Conservation (phyloP, 2,329 filamentous ascomycete species). For the Tolypocladium endophyticum region DNA sequence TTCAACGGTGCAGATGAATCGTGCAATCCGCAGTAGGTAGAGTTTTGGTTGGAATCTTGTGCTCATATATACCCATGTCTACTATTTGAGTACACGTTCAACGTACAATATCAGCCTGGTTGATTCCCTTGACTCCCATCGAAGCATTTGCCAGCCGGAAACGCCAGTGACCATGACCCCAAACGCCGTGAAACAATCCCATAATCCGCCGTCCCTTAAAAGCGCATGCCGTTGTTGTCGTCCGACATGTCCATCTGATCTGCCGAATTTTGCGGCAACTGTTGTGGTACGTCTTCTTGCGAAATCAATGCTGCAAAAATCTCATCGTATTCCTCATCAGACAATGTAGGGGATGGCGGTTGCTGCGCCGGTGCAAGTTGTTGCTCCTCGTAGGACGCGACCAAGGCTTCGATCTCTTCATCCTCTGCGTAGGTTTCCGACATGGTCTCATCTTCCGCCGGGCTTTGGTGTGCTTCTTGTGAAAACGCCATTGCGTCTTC, state of each 20-base stretch:
- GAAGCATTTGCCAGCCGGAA: not conserved
- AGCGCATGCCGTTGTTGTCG: not conserved
- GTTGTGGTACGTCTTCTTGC: slow-evolving; percentile 14
- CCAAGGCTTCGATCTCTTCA: slow-evolving; percentile 45
- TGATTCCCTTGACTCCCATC: not conserved
- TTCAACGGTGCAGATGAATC: slow-evolving; percentile 50
- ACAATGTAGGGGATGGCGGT: slow-evolving; percentile 25
- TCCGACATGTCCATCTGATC: slow-evolving; percentile 36
- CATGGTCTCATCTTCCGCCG: slow-evolving; percentile 37
- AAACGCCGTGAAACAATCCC: slow-evolving; percentile 5
- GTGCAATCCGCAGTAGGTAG: slow-evolving; percentile 53
- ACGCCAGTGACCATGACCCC: slow-evolving; percentile 4
- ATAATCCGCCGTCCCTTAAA: slow-evolving; percentile 1
- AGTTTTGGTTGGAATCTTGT: slow-evolving; percentile 12
- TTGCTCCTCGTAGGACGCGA: slow-evolving; percentile 34
- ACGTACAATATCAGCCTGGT: not conserved
- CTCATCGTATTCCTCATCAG: slow-evolving; percentile 51
- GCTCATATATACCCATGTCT: slow-evolving; percentile 16
- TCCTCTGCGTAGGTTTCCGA: slow-evolving; percentile 40
- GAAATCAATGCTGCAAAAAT: slow-evolving; percentile 40
- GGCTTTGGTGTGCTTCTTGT: slow-evolving; percentile 11
- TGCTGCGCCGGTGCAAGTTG: slow-evolving; percentile 10
- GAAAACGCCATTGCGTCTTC: slow-evolving; percentile 34
- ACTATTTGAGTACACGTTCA: slow-evolving; percentile 1
- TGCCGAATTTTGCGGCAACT: slow-evolving; percentile 10